Conservation (phyloP, 2,329 filamentous ascomycete species). For the Trichoderma sp. region DNA sequence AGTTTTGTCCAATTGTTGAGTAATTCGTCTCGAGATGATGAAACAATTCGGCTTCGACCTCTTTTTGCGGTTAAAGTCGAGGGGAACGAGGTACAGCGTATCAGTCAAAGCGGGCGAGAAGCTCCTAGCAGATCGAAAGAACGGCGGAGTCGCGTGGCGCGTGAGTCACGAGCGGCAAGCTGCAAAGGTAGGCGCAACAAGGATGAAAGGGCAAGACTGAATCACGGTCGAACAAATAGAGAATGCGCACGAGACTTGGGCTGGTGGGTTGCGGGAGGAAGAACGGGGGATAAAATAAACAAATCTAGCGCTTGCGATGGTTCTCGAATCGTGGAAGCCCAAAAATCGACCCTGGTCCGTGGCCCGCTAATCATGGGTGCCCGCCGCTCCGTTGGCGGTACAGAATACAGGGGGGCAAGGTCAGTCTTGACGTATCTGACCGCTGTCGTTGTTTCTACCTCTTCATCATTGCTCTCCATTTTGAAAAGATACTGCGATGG, state of each 20-base stretch:
- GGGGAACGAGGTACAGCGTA: background rate
- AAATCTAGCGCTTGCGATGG: slow-evolving; percentile 5
- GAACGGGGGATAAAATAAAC: slow-evolving; percentile 15
- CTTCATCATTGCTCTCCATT: background rate
- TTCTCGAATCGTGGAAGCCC: slow-evolving; percentile 8
- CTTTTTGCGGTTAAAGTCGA: background rate
- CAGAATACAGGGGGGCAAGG: background rate
- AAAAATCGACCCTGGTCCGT: slow-evolving; percentile 4
- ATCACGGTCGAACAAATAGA: background rate
- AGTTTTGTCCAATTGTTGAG: background rate
- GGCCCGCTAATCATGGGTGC: slow-evolving; percentile 10
- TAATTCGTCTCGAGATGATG: background rate
- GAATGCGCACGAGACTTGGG: slow-evolving; percentile 4
- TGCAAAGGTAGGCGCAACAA: slow-evolving; percentile 15
- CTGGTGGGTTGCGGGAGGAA: slow-evolving; percentile 4
- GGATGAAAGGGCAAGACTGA: background rate
- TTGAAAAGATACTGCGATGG: background rate
- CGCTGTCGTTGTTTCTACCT: background rate
- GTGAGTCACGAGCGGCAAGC: slow-evolving; percentile 14
- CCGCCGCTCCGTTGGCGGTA: background rate
- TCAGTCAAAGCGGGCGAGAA: background rate
- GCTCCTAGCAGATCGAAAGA: slow-evolving; percentile 8
- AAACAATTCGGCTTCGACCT: background rate
- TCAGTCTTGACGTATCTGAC: background rate
- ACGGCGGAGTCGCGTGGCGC: slow-evolving; percentile 15